These are phyloP conservation scores for Talaromyces sp. DNA, from an alignment of 2,329 filamentous ascomycete species.

Conservation along the genomic window DNA sequence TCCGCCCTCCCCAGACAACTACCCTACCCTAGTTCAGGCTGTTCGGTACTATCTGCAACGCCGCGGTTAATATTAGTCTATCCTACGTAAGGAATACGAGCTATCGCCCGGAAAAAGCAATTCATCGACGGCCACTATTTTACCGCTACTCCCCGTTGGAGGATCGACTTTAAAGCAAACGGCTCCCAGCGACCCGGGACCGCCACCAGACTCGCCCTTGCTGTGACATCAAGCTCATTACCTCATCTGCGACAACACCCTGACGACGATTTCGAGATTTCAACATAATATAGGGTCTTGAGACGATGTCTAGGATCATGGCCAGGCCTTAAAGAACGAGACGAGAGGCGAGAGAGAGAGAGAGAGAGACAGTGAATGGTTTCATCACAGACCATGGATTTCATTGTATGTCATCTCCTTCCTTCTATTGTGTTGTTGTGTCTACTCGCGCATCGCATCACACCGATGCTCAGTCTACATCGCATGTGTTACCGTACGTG, in stretches of 20 bases:
- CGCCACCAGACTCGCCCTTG: not conserved
- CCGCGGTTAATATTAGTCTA: not conserved
- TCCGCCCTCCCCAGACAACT: not conserved
- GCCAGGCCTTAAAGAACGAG: slow-evolving; percentile 8
- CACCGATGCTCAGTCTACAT: not conserved
- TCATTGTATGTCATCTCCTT: slow-evolving; percentile 37
- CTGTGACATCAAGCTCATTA: not conserved
- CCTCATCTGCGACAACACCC: not conserved
- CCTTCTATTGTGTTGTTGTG: not conserved
- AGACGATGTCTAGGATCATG: not conserved
- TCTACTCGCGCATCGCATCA: slow-evolving; percentile 3
- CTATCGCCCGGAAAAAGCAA: slow-evolving; percentile 7
- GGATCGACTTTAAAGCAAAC: slow-evolving; percentile 2
- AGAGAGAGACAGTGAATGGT: slow-evolving; percentile 1
- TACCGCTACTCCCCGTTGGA: slow-evolving; percentile 5
- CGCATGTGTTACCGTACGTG: slow-evolving; percentile 2
- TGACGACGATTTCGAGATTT: too few relatives aligned
- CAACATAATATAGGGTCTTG: not conserved
- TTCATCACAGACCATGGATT: slow-evolving; percentile 35
- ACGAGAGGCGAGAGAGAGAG: slow-evolving; percentile 2
- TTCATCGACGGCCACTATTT: not conserved
- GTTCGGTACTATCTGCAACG: not conserved
- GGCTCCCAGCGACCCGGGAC: not conserved
- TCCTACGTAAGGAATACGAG: not conserved
- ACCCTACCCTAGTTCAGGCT: not conserved